phyloP scores from a whole-genome alignment of 371 early-diverging fungal genomes.

The Batkoa obscura region DNA sequence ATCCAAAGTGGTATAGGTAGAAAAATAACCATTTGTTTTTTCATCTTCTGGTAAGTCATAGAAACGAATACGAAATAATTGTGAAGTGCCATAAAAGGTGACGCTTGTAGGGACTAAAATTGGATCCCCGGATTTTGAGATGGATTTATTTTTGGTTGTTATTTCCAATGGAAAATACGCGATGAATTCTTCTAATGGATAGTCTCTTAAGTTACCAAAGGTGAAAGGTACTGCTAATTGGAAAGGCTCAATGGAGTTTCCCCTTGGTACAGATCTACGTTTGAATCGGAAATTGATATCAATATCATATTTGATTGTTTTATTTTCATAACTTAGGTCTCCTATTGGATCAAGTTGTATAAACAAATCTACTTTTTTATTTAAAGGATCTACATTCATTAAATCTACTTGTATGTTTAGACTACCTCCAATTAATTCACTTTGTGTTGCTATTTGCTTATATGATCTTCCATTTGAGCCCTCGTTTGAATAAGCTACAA shows the following conservation, averaged over 20 bases:
- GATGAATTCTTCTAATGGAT: constrained; percentile 14
- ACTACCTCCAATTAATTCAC: constrained; percentile 11
- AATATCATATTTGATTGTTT: constrained; percentile 8
- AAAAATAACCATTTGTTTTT: not conserved
- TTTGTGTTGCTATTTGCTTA: constrained; percentile 7
- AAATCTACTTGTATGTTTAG: constrained; percentile 12
- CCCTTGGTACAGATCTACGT: not conserved
- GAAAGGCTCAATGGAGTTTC: not conserved
- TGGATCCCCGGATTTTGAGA: not conserved
- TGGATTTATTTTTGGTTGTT: not conserved
- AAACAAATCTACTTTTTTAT: constrained; percentile 14
- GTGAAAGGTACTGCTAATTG: constrained; percentile 16
- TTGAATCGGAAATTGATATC: not conserved
- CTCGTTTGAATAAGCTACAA: constrained; percentile 12
- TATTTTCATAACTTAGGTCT: constrained; percentile 12
- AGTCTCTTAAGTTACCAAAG: constrained; percentile 14
- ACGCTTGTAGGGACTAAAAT: not conserved
- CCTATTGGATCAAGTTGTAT: constrained; percentile 15
- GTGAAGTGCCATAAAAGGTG: not conserved
- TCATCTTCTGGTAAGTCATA: not conserved
- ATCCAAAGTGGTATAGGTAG: not conserved
- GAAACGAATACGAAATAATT: not conserved
- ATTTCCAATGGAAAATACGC: not conserved
- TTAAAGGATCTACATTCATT: constrained; percentile 14
- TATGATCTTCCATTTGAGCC: constrained; percentile 12